Percentiles rank a stretch among this genome's conserved stretches.
These are phyloP conservation scores for Aspergillus olivimuriae DNA, from an alignment of 495 filamentous ascomycete genomes.

Conservation along the genomic window DNA sequence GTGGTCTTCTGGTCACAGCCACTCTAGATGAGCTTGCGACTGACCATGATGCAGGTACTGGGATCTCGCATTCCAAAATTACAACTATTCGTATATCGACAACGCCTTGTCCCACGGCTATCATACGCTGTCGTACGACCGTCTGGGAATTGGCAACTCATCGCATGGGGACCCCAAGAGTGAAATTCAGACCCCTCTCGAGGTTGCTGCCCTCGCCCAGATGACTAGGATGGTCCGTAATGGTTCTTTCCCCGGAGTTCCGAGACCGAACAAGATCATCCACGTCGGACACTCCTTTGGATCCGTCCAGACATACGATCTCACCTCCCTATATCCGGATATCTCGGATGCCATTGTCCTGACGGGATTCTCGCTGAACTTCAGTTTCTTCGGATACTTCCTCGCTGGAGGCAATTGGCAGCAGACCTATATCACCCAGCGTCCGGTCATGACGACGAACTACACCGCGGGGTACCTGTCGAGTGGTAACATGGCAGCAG, in stretches of 20 bases:
- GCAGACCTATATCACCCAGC: neutral
- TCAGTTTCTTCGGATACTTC: neutral
- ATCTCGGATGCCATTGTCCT: neutral
- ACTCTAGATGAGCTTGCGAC: too few relatives aligned
- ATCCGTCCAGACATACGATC: neutral
- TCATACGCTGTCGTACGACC: neutral
- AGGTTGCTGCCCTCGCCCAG: neutral
- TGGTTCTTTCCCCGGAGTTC: neutral
- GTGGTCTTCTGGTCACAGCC: too few relatives aligned
- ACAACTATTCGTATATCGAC: neutral
- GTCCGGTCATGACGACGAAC: neutral
- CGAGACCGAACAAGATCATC: neutral
- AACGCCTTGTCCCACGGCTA: neutral
- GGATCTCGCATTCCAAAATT: neutral
- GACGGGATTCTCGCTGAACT: neutral
- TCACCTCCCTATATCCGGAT: neutral
- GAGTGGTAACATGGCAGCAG: neutral
- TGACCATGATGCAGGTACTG: too few relatives aligned
- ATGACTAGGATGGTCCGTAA: neutral
- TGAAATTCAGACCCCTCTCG: neutral
- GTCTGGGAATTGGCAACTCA: neutral
- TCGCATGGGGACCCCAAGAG: neutral
- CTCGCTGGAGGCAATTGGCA: neutral
- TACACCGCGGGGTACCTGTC: neutral
- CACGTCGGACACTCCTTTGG: neutral